A percentile compares a stretch with the other conserved stretches of the same genome.
These are phyloP conservation scores for Claviceps digitariae DNA, from an alignment of 2,329 filamentous ascomycete genomes.

Conservation along the genomic window DNA sequence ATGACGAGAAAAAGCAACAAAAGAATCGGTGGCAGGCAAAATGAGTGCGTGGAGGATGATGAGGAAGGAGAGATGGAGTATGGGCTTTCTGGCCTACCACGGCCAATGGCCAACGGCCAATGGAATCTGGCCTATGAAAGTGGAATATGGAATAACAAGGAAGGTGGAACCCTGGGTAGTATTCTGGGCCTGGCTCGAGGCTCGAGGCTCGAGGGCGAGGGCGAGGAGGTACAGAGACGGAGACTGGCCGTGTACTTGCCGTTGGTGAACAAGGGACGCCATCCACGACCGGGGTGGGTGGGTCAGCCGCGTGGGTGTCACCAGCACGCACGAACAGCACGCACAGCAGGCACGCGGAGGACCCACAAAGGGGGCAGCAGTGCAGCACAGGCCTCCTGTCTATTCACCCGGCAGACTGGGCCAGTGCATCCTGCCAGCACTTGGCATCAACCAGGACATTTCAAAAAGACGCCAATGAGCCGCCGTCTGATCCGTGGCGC, in stretches of 20 bases:
- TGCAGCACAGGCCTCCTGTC: not conserved
- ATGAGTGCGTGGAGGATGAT: conserved; percentile 3
- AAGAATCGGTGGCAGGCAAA: not conserved
- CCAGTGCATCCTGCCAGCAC: too few species aligned
- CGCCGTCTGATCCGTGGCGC: not conserved
- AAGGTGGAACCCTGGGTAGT: too few species aligned
- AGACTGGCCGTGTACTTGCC: not conserved
- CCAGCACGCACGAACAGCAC: not conserved
- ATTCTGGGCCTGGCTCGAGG: not conserved
- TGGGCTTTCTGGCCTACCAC: not conserved
- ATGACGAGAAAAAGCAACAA: conserved; percentile 1
- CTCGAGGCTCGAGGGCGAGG: too few species aligned
- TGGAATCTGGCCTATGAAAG: not conserved
- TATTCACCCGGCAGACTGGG: not conserved
- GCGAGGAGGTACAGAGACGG: not conserved
- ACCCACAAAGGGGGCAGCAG: not conserved
- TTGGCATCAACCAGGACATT: too few species aligned
- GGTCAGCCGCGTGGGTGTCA: not conserved
- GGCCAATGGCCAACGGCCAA: not conserved
- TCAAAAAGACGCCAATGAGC: not conserved
- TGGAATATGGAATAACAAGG: not conserved
- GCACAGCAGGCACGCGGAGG: too few species aligned
- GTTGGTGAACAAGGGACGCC: not conserved
- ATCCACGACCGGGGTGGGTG: not conserved
- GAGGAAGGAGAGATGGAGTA: not conserved